phyloP scores from a whole-genome alignment of 2,329 filamentous ascomycete species.

The Sarocladiaceae sp. region DNA sequence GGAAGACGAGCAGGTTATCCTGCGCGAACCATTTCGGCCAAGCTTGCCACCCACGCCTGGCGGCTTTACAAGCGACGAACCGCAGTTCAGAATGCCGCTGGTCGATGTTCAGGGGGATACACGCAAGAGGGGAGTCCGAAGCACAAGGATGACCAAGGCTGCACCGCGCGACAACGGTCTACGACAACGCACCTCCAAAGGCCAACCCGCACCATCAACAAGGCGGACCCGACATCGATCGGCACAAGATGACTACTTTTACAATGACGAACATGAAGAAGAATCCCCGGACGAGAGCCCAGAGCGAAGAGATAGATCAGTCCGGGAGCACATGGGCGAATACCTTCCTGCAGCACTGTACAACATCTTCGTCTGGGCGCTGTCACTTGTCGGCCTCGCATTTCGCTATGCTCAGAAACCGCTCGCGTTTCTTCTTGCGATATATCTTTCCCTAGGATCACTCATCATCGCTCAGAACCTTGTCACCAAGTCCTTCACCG shows the following conservation, averaged over 20 bases:
- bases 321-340: conserved; percentile 26
- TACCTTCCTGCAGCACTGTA: conserved; percentile 32
- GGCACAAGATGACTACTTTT: not conserved
- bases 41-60: conserved; percentile 33
- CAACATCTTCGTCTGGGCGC: conserved; percentile 39
- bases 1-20: conserved; percentile 49
- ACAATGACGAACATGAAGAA: conserved; percentile 14
- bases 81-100: conserved; percentile 48
- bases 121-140: conserved; percentile 11
- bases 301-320: conserved; percentile 9
- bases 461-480: conserved; percentile 56
- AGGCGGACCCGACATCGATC: conserved; percentile 7
- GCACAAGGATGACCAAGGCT: not conserved
- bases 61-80: conserved; percentile 26
- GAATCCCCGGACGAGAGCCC: conserved; percentile 11
- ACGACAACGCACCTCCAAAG: not conserved
- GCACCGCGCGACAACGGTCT: not conserved
- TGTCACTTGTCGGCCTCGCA: conserved; percentile 52
- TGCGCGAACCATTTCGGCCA: conserved; percentile 49
- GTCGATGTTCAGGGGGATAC: conserved; percentile 34
- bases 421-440: conserved; percentile 53
- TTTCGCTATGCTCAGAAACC: conserved; percentile 59
- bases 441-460: conserved; percentile 54
- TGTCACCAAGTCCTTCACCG: conserved; percentile 52
- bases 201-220: no score